Evolutionary conservation across 148 eudicot genomes (phyloP).

Genomic region (Chenopodium formosanum): DNA sequence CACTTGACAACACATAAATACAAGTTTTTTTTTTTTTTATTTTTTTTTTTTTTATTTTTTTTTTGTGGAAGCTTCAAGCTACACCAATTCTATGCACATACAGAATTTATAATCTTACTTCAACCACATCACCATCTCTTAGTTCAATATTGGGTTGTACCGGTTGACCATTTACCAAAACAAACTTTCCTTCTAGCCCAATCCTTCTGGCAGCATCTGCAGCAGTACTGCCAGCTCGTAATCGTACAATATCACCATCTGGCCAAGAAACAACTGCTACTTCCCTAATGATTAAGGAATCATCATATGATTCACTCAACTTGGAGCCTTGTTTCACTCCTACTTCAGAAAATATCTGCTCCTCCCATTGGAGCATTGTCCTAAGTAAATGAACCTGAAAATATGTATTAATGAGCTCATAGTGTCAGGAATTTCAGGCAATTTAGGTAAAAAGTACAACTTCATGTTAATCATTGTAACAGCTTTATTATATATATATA

Average conservation of each 20-base stretch:
- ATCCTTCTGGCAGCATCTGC: slow-evolving; percentile 85
- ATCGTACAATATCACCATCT: slow-evolving; percentile 71
- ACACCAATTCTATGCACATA: background rate
- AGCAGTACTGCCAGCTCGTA: slow-evolving; percentile 82
- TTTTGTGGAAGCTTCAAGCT: background rate
- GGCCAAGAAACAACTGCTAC: slow-evolving; percentile 88
- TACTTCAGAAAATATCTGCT: slow-evolving; percentile 70
- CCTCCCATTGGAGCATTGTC: slow-evolving; percentile 98
- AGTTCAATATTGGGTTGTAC: slow-evolving; percentile 72
- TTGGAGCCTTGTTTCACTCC: slow-evolving; percentile 33
- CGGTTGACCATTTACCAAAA: slow-evolving; percentile 72
- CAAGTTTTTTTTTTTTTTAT: no score
- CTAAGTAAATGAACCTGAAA: slow-evolving; percentile 72
- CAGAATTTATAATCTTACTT: slow-evolving; percentile 52
- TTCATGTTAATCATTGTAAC: background rate
- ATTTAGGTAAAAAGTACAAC: background rate
- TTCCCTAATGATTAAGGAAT: slow-evolving; percentile 50
- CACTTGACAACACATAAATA: background rate
- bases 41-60: background rate
- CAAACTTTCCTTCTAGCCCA: slow-evolving; percentile 69
- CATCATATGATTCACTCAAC: slow-evolving; percentile 16
- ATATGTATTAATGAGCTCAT: background rate
- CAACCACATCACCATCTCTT: slow-evolving; percentile 86
- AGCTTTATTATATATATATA: background rate
- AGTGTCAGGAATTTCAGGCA: no score